Conservation (phyloP, 345 rosid genomes). For the Bruguiera sexangula region DNA sequence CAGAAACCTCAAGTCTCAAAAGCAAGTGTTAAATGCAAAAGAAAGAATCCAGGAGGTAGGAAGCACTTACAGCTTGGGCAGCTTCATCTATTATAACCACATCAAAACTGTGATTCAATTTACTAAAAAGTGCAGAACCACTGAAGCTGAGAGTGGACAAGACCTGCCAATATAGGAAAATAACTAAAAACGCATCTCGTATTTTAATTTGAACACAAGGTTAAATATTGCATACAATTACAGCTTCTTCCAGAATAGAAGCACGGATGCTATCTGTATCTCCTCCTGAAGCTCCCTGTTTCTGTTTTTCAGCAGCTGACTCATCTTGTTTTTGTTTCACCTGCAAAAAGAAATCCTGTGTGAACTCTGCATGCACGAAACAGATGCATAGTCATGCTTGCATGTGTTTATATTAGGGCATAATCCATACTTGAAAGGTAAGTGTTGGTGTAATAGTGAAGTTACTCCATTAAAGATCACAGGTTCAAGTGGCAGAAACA, state of each 20-base stretch:
- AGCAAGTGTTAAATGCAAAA: neutral
- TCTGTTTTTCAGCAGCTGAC: slow-evolving; percentile 62
- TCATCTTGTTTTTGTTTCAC: slow-evolving; percentile 63
- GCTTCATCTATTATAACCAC: slow-evolving; percentile 98
- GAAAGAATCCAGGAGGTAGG: neutral
- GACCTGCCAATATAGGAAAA: slow-evolving; percentile 51
- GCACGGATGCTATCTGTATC: slow-evolving; percentile 73
- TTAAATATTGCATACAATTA: slow-evolving; percentile 51
- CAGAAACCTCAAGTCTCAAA: neutral
- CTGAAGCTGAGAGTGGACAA: slow-evolving; percentile 96
- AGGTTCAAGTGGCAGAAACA: no score
- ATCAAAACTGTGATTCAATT: slow-evolving; percentile 72
- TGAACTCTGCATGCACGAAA: neutral
- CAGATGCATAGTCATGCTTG: no score
- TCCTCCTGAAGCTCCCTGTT: slow-evolving; percentile 59
- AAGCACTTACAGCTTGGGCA: slow-evolving; percentile 90
- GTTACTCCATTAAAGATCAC: no score
- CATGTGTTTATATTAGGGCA: no score
- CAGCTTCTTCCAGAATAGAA: slow-evolving; percentile 82
- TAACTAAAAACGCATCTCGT: neutral
- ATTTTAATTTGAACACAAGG: slow-evolving; percentile 17
- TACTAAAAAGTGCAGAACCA: slow-evolving; percentile 70
- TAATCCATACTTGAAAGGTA: no score
- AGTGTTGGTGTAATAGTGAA: no score
- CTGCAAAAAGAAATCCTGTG: slow-evolving; percentile 38